A percentile compares a stretch with the other conserved stretches of the same genome.
These are phyloP conservation scores for Ophiostoma australiae DNA, from an alignment of 2,329 filamentous ascomycete genomes.

Conservation along the genomic window DNA sequence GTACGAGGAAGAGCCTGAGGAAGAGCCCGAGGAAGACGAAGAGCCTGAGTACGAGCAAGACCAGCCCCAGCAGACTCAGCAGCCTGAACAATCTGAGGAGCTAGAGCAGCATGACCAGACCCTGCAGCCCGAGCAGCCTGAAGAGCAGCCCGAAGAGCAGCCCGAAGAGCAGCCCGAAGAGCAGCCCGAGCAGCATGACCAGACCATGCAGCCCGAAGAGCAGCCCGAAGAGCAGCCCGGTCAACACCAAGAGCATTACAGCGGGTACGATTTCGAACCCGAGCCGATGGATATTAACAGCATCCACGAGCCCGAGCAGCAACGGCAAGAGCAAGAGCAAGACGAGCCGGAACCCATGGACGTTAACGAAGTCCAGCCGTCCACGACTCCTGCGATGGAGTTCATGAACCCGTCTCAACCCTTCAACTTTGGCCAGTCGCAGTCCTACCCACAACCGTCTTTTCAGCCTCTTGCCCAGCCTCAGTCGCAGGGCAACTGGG, in stretches of 20 bases:
- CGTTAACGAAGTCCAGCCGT: slow-evolving; percentile 3
- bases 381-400: background rate
- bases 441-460: background rate
- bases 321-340: background rate
- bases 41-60: background rate
- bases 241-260: background rate
- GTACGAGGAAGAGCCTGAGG: background rate
- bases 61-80: background rate
- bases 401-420: background rate
- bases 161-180: background rate
- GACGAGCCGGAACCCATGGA: slow-evolving; percentile 3
- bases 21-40: background rate
- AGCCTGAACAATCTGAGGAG: background rate
- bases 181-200: background rate
- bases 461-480: background rate
- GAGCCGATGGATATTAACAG: slow-evolving; percentile 15
- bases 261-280: background rate
- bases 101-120: background rate
- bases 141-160: background rate
- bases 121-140: background rate
- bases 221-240: background rate
- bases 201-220: background rate
- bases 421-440: background rate
- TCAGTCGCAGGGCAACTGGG: background rate
- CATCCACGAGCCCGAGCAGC: background rate